Evolutionary conservation across 345 rosid genomes (phyloP), one percentile per base, ranked within the genome.

Genomic region (Salix viminalis): DNA sequence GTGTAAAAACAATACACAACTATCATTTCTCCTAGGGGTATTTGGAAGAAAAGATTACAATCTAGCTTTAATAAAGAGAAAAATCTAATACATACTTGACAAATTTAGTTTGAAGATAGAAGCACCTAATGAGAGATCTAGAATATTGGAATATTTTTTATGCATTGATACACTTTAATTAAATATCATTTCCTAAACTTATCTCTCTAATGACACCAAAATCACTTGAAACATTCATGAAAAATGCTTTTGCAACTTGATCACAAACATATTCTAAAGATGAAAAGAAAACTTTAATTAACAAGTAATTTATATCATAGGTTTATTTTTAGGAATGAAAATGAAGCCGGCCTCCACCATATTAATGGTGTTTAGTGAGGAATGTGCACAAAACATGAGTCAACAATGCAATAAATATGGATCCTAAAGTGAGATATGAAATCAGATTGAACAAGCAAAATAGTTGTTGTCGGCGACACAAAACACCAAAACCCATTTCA

Each of bases 401-500:
- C 68, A 75, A 37, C 18, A 75, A 75, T 32, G 21, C 13, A 67
- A 37, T 28, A 48, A 50, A 21, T 65, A 28, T 32, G 72, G 41
- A 75, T 75, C 23, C 72, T 69, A 16, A 42, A 18, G 23, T 76
- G 36, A 9, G 67, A 54, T 50, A 12, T 37, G n/a, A 39, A 54
- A 52, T 70, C 64, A 46, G 36, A 46, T 44, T 39, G 4, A 60
- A 37, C 10, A 30, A 52, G 28, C 21, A 71, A 23, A 70, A 44
- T 9, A 74, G 12, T 66, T 54, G 61, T 4, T 36, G 70, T 30
- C 68, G 34, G 32, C 26, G 62, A 19, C 65, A 77, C 18, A 37
- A 52, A 72, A 75, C 61, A 28, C 67, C 61, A 72, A 71, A 58
- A 72, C n/a, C 48, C 48, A 48, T 67, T 73, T 50, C 64, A 76